These are phyloP conservation scores for Lasiosphaeria miniovina DNA, from an alignment of 495 filamentous ascomycete species.

Conservation along the genomic window DNA sequence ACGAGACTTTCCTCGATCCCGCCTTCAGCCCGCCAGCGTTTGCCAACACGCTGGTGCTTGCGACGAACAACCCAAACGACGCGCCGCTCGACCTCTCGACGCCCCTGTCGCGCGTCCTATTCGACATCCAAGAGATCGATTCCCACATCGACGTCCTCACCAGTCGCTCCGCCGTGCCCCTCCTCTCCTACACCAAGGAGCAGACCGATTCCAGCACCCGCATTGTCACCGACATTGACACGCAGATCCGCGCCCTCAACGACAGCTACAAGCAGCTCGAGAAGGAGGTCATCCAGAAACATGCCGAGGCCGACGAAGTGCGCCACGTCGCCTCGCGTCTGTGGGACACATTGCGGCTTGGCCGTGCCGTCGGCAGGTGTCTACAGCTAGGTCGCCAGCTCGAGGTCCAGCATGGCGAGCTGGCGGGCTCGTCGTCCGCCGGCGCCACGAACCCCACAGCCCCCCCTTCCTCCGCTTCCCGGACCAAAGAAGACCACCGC, in stretches of 20 bases:
- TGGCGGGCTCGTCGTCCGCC: constrained; percentile 19
- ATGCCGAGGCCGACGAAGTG: constrained; percentile 77
- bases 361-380: constrained; percentile 69
- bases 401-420: constrained; percentile 68
- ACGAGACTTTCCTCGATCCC: constrained; percentile 85
- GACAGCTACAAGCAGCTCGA: constrained; percentile 80
- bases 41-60: constrained; percentile 81
- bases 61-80: constrained; percentile 89
- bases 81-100: constrained; percentile 89
- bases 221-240: constrained; percentile 69
- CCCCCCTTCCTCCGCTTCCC: constrained; percentile 11
- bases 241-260: constrained; percentile 73
- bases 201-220: constrained; percentile 65
- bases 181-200: constrained; percentile 73
- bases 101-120: constrained; percentile 87
- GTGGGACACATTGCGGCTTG: constrained; percentile 73
- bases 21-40: constrained; percentile 75
- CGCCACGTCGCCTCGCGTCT: constrained; percentile 68
- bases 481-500: constrained; percentile 64
- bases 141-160: constrained; percentile 90
- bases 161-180: constrained; percentile 74
- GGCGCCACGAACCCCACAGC: constrained; percentile 28
- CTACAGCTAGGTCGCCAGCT: constrained; percentile 81
- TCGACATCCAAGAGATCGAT: constrained; percentile 96
- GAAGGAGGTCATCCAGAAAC: constrained; percentile 76